Base-by-base conservation (phyloP, 2,329 filamentous ascomycete species). In the Xylaria polymorpha region DNA sequence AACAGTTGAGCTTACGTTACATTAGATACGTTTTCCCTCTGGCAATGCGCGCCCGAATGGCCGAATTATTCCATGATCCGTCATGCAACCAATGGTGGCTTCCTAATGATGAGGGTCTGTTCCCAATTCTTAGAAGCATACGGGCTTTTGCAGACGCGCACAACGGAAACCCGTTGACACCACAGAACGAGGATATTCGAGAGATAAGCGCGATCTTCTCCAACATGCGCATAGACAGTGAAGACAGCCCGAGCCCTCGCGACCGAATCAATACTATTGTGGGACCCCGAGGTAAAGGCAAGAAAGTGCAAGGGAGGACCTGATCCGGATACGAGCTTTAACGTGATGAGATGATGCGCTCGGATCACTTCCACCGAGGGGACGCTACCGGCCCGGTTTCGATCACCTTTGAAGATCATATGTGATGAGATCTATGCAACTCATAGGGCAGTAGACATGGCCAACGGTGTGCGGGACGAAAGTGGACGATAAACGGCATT, bases 31-130 rank as follows among this genome's bases (percentile, higher is more conserved):
- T 97, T 29, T 94, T 93, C 74, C 91, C 94, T 1, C 84, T 88
- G 37, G 88, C 88, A 14, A 90, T 95, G 74, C 91, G 95, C 67
- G 85, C 83, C 39, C 90, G 91, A 72, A 91, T 98, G 86, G 89
- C 92, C 39, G 87, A 92, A 56, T 80, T 93, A 29, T 97, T 96
- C 85, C 84, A 87, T 68, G 87, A 93, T 51, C 86, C 88, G 15
- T 89, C 90, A 22, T 89, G 94, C 62, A 88, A 88, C 53, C 86
- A 91, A 66, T 98, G 94, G 93, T 99, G 96, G 96, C 86, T 98
- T 2, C 93, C 94, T 2, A 87, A 96, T 78, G 88, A 93, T 71
- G 92, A 95, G 81, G 89, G 88, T 1, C 92, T 92, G 75, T 91
- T 88, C 12, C 87, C 88, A 0, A 88, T 97, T 50, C 85, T 98